phyloP scores from a whole-genome alignment of 805 yeast species.

The Yamadazyma nakazawae region DNA sequence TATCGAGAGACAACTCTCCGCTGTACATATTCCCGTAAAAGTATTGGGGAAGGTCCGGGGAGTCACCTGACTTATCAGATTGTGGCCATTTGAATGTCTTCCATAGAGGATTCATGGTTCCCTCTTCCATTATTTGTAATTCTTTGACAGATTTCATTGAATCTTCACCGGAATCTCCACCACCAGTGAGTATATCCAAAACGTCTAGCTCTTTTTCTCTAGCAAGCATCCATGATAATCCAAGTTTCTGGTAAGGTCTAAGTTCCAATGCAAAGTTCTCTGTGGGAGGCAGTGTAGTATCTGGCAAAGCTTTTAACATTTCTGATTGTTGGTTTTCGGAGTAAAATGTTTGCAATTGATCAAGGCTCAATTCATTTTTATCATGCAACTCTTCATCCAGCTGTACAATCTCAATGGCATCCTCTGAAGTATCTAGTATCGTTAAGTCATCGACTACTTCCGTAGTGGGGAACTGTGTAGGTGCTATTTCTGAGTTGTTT shows the following conservation, averaged over 20 bases:
- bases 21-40: constrained; percentile 79
- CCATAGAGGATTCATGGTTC: constrained; percentile 83
- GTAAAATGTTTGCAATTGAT: constrained; percentile 76
- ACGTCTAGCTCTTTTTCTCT: constrained; percentile 63
- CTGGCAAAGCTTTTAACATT: constrained; percentile 55
- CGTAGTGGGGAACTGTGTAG: constrained; percentile 5
- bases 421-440: constrained; percentile 12
- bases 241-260: constrained; percentile 79
- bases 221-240: constrained; percentile 85
- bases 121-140: constrained; percentile 35
- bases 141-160: constrained; percentile 3
- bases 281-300: constrained; percentile 50
- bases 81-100: constrained; percentile 74
- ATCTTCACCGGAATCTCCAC: constrained; percentile 16
- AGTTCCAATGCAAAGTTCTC: constrained; percentile 54
- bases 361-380: constrained; percentile 49
- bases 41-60: constrained; percentile 12
- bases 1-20: constrained; percentile 70
- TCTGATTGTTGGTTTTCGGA: constrained; percentile 64
- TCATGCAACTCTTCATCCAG: constrained; percentile 4
- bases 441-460: background rate
- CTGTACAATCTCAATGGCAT: constrained; percentile 5
- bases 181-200: constrained; percentile 30
- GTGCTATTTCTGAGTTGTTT: constrained; percentile 3
- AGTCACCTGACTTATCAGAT: background rate